Conservation (phyloP, 1,139 yeast genomes). For the Barnettozyma hawaiiensis region DNA sequence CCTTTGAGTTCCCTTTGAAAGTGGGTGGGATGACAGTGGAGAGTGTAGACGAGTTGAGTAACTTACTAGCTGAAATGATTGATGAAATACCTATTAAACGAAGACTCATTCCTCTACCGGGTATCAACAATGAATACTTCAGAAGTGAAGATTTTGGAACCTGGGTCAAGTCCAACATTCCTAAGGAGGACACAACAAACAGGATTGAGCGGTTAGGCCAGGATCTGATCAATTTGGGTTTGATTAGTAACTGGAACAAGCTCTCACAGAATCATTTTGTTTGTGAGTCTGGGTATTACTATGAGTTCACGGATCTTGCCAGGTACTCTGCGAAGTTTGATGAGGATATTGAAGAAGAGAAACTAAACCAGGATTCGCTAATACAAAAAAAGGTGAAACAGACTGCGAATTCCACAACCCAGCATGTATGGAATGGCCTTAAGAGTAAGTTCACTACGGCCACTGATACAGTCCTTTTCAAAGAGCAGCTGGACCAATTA, state of each 20-base stretch:
- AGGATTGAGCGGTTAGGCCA: conserved; percentile 25
- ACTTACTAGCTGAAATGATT: conserved; percentile 18
- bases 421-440: conserved; percentile 17
- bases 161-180: conserved; percentile 16
- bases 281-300: conserved; percentile 21
- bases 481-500: conserved; percentile 10
- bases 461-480: conserved; percentile 9
- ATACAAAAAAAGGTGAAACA: neutral
- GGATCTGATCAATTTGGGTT: conserved; percentile 18
- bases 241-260: conserved; percentile 22
- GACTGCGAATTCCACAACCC: neutral
- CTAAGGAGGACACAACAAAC: conserved; percentile 17
- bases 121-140: conserved; percentile 24
- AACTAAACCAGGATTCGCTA: neutral
- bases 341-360: conserved; percentile 9
- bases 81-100: conserved; percentile 21
- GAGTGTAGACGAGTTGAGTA: conserved; percentile 18
- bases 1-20: conserved; percentile 24
- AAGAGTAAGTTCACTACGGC: conserved; percentile 13
- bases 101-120: conserved; percentile 26
- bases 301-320: conserved; percentile 26
- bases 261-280: conserved; percentile 18
- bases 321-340: conserved; percentile 20
- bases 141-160: conserved; percentile 16
- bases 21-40: conserved; percentile 19